Percentiles rank a stretch among this genome's conserved stretches.
Conservation (phyloP, 129 eudicot genomes). For the Pittosporum tobira region DNA sequence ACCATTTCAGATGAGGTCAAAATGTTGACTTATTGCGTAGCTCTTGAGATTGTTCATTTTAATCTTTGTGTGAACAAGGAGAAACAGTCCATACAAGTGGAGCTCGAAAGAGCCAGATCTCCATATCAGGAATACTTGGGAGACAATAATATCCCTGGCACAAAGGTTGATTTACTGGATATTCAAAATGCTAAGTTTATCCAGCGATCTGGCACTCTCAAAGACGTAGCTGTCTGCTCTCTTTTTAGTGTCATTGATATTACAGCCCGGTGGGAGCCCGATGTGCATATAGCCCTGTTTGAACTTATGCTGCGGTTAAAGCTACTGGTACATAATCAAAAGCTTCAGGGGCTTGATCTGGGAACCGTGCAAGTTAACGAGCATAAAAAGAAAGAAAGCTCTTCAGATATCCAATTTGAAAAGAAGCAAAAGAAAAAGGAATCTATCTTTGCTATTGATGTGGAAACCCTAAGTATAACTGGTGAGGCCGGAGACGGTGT, state of each 20-base stretch:
- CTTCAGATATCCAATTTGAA: slow-evolving; percentile 33
- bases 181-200: slow-evolving; percentile 84
- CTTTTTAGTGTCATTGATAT: slow-evolving; percentile 95
- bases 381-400: slow-evolving; percentile 31
- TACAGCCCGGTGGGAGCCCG: slow-evolving; percentile 94
- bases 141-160: slow-evolving; percentile 35
- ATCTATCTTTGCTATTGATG: slow-evolving; percentile 84
- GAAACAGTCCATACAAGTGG: slow-evolving; percentile 71
- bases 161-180: slow-evolving; percentile 66
- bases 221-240: slow-evolving; percentile 84
- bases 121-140: slow-evolving; percentile 63
- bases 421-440: slow-evolving; percentile 59
- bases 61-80: slow-evolving; percentile 71
- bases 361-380: too few species aligned
- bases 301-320: slow-evolving; percentile 67
- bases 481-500: slow-evolving; percentile 98
- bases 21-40: slow-evolving; percentile 45
- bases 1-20: slow-evolving; percentile 50
- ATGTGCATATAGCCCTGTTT: slow-evolving; percentile 71
- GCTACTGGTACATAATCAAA: slow-evolving; percentile 52
- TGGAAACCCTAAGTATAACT: slow-evolving; percentile 69
- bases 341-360: slow-evolving; percentile 43
- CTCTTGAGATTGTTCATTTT: slow-evolving; percentile 77
- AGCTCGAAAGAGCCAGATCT: slow-evolving; percentile 86
- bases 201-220: slow-evolving; percentile 72